Percentiles rank a stretch among this genome's conserved stretches.
Conservation (phyloP, 305 asterid genomes). For the Lippia alba region DNA sequence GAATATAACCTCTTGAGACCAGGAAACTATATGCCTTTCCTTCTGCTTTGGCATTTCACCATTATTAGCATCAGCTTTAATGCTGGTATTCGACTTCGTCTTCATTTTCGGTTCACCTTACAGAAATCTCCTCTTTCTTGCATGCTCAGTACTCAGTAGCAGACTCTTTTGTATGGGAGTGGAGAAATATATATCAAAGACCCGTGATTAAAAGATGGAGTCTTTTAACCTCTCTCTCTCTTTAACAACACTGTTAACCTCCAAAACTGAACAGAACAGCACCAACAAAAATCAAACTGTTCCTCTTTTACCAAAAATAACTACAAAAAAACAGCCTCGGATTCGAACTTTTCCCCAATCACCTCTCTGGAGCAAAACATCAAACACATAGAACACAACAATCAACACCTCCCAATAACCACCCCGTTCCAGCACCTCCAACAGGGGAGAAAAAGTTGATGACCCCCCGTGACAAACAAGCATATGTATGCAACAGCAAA, state of each 20-base stretch:
- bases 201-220: constrained; percentile 42
- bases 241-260: constrained; percentile 43
- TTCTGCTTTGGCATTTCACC: constrained; percentile 64
- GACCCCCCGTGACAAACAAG: constrained; percentile 19
- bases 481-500: constrained; percentile 25
- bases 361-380: constrained; percentile 38
- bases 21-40: constrained; percentile 92
- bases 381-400: constrained; percentile 36
- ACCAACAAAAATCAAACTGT: constrained; percentile 42
- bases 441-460: not conserved
- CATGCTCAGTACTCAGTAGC: constrained; percentile 75
- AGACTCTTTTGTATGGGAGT: constrained; percentile 40
- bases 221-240: constrained; percentile 49
- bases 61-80: constrained; percentile 37
- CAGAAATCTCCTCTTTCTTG: constrained; percentile 53
- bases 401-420: constrained; percentile 39
- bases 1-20: constrained; percentile 88
- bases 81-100: constrained; percentile 40
- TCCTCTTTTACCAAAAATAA: constrained; percentile 38
- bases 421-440: constrained; percentile 23
- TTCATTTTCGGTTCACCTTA: constrained; percentile 58
- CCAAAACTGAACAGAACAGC: constrained; percentile 50
- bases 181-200: constrained; percentile 45
- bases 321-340: constrained; percentile 53
- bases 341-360: constrained; percentile 54